A percentile compares a stretch with the other conserved stretches of the same genome.
These are phyloP conservation scores for Verbascum thapsus DNA, from an alignment of 257 asterid species.

Conservation along the genomic window DNA sequence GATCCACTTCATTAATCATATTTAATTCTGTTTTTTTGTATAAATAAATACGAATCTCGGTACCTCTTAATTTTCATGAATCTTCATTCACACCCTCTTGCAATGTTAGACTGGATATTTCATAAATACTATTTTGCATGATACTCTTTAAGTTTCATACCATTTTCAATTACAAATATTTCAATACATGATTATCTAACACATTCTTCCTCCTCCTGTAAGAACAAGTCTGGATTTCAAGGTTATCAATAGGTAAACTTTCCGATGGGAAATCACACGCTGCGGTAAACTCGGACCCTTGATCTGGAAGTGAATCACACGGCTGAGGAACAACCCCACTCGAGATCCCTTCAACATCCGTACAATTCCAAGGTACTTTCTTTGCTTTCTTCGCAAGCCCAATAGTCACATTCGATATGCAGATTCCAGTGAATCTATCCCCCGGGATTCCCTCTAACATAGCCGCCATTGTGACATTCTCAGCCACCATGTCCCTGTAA, in stretches of 20 bases:
- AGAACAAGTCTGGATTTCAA: slow-evolving; percentile 56
- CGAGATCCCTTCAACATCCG: slow-evolving; percentile 68
- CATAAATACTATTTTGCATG: no score
- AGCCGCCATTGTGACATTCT: slow-evolving; percentile 84
- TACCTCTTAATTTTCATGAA: slow-evolving; percentile 2
- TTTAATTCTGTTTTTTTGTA: slow-evolving; percentile 28
- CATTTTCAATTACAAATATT: slow-evolving; percentile 33
- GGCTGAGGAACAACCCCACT: slow-evolving; percentile 75
- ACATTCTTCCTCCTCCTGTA: slow-evolving; percentile 51
- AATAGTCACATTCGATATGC: slow-evolving; percentile 79
- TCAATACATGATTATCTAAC: slow-evolving; percentile 28
- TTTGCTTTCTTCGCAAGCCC: slow-evolving; percentile 59
- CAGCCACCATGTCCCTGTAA: slow-evolving; percentile 77
- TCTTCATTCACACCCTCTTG: slow-evolving; percentile 16
- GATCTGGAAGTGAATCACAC: slow-evolving; percentile 55
- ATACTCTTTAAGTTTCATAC: neutral
- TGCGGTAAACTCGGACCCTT: slow-evolving; percentile 31
- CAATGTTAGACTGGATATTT: slow-evolving; percentile 15
- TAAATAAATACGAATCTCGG: slow-evolving; percentile 22
- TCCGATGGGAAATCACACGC: slow-evolving; percentile 66
- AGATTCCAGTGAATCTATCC: slow-evolving; percentile 59
- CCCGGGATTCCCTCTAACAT: slow-evolving; percentile 62
- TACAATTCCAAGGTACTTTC: slow-evolving; percentile 85
- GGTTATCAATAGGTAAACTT: slow-evolving; percentile 50
- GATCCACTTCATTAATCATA: slow-evolving; percentile 36